These are phyloP conservation scores for Candida xyloterini DNA, from an alignment of 805 yeast species.

Conservation along the genomic window DNA sequence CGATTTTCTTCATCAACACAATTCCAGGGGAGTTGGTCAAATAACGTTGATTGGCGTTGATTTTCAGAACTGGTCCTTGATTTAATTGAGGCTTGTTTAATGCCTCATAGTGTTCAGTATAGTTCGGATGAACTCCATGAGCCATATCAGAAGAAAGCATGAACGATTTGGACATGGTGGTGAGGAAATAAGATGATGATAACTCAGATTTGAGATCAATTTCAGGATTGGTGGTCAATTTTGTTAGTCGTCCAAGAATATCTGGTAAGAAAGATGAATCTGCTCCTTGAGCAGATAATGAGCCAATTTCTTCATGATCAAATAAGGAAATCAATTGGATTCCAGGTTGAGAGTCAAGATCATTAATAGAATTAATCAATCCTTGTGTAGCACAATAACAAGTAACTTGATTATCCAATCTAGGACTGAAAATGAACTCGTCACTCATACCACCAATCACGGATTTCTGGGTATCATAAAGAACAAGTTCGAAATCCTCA, in stretches of 20 bases:
- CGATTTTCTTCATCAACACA: conserved; percentile 70
- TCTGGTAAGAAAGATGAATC: conserved; percentile 87
- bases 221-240: conserved; percentile 38
- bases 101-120: conserved; percentile 69
- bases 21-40: conserved; percentile 92
- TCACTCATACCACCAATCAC: conserved; percentile 84
- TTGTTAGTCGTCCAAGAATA: conserved; percentile 64
- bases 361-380: conserved; percentile 43
- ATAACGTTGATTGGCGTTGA: conserved; percentile 94
- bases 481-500: conserved; percentile 85
- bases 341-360: conserved; percentile 47
- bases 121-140: conserved; percentile 96
- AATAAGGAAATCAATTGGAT: conserved; percentile 77
- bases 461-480: conserved; percentile 83
- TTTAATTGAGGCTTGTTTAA: conserved; percentile 80
- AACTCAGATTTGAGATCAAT: conserved; percentile 34
- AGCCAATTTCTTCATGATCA: conserved; percentile 96
- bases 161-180: conserved; percentile 73
- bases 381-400: conserved; percentile 80
- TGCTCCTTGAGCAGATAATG: conserved; percentile 94
- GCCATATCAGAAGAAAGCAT: conserved; percentile 94
- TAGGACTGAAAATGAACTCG: conserved; percentile 88
- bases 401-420: conserved; percentile 87
- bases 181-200: conserved; percentile 41
- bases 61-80: conserved; percentile 86